Evolutionary conservation across 2,329 filamentous ascomycete species (phyloP).

Genomic region (Myriosclerotinia scirpicola): DNA sequence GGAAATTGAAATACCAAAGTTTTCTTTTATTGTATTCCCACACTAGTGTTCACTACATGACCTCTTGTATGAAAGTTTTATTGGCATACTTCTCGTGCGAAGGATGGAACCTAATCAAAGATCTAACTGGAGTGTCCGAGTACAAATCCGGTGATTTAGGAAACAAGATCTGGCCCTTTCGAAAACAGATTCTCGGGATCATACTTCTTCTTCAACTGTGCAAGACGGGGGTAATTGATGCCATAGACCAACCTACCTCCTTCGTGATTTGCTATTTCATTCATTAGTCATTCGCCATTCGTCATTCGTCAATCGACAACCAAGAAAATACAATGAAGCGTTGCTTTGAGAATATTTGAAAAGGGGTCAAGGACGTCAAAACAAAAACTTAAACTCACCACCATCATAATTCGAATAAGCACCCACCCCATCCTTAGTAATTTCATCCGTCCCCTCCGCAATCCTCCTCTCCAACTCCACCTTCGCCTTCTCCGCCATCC

Average conservation of each 20-base stretch:
- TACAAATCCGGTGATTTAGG: not conserved
- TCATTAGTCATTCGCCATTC: not conserved
- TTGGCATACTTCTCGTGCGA: not conserved
- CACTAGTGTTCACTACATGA: not conserved
- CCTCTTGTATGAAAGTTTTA: not conserved
- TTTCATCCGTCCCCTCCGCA: constrained; percentile 15
- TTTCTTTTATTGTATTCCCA: not conserved
- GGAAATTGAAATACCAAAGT: not conserved
- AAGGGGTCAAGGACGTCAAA: not conserved
- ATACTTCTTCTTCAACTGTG: constrained; percentile 32
- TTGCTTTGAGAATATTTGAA: not conserved
- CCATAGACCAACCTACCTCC: constrained; percentile 26
- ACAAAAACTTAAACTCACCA: not conserved
- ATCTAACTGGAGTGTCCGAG: not conserved
- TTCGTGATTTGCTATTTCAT: constrained; percentile 25
- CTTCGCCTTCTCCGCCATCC: constrained; percentile 27
- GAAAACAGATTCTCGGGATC: constrained; percentile 28
- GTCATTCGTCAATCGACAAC: not conserved
- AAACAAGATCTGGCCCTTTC: constrained; percentile 20
- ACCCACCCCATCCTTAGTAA: constrained; percentile 22
- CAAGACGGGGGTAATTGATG: constrained; percentile 29
- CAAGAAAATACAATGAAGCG: not conserved
- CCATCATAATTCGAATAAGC: constrained; percentile 25
- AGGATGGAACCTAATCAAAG: not conserved
- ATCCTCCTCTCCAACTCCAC: constrained; percentile 25